Percentiles rank a stretch among this genome's conserved stretches.
These are phyloP conservation scores for Pichia pseudocactophila DNA, from an alignment of 805 yeast species.

Conservation along the genomic window DNA sequence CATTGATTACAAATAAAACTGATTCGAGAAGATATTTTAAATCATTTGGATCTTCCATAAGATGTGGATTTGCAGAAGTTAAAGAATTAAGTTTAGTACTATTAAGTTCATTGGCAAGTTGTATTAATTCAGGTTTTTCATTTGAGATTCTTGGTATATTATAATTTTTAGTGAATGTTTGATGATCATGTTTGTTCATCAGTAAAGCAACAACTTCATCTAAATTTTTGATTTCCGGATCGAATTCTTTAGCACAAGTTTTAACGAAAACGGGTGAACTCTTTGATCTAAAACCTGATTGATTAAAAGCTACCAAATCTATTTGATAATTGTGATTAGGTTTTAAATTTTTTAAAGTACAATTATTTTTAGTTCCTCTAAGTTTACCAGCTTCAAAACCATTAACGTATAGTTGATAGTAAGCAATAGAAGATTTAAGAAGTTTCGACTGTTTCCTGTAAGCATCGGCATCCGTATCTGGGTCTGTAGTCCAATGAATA, in stretches of 20 bases:
- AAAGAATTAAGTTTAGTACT: slow-evolving; percentile 6
- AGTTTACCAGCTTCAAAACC: slow-evolving; percentile 30
- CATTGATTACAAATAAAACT: slow-evolving; percentile 33
- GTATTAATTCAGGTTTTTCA: slow-evolving; percentile 30
- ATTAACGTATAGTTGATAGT: slow-evolving; percentile 31
- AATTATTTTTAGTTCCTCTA: slow-evolving; percentile 29
- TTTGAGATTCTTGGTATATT: slow-evolving; percentile 21
- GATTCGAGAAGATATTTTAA: slow-evolving; percentile 33
- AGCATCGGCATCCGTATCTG: not conserved
- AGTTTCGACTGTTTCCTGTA: slow-evolving; percentile 14
- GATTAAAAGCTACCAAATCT: slow-evolving; percentile 35
- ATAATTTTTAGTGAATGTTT: slow-evolving; percentile 23
- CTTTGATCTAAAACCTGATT: slow-evolving; percentile 32
- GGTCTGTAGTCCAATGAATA: slow-evolving; percentile 43
- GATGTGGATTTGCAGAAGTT: slow-evolving; percentile 16
- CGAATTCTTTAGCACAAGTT: slow-evolving; percentile 22
- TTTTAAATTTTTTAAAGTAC: slow-evolving; percentile 26
- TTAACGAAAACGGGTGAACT: slow-evolving; percentile 34
- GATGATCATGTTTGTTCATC: slow-evolving; percentile 27
- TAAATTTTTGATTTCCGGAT: slow-evolving; percentile 19
- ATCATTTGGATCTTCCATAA: slow-evolving; percentile 34
- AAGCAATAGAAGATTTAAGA: slow-evolving; percentile 23
- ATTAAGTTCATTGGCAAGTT: slow-evolving; percentile 14
- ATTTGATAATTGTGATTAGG: slow-evolving; percentile 33
- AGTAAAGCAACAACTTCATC: slow-evolving; percentile 29